Base-by-base conservation (phyloP, 495 filamentous ascomycete species). In the Aspergillus panamensis region DNA sequence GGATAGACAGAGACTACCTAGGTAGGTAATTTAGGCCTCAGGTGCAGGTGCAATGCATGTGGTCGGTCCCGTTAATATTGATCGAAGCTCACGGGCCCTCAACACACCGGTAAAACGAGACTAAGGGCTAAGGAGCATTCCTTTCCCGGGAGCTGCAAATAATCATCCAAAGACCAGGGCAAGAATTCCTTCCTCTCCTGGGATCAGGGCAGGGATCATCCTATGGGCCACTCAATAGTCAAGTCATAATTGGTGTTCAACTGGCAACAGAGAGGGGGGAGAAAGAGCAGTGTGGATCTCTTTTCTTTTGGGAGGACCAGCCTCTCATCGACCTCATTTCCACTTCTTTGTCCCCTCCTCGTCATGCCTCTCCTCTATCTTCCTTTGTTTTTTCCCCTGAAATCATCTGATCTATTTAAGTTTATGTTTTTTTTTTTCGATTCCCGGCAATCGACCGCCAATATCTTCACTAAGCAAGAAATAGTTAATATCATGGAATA, bases 151-250 rank as follows among this genome's bases (percentile, higher is more conserved):
- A 4, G 35, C 35, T 39, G 35, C n/a, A 20, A 45, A 45, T 16
- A 20, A 17, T 14, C 25, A 48, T 21, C 43, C 14, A 30, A 42
- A 25, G 25, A 54, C 10, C 43, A 54, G 35, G 44, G 43, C 42
- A 40, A 53, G 51, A 32, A 49, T 53, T 45, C 14, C 25, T 48
- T 59, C 39, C 57, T 53, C 45, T 32, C 16, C 49, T 16, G 51
- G 45, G 51, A 48, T 39, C 44, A 25, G 16, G 33, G 39, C 51
- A 51, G 52, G 45, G 45, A 60, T 60, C 30, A 45, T 51, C 52
- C 30, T 51, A 19, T 37, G 42, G 43, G 31, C 10, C 51, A 29
- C 29, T 21, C n/a, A 48, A 30, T 53, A 37, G 19, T 55, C 37
- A 17, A 21, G 20, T 3, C 14, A 55, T 20, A 44, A 43, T 25